phyloP scores from a whole-genome alignment of 2,329 filamentous ascomycete genomes.

The Botrytis aclada region DNA sequence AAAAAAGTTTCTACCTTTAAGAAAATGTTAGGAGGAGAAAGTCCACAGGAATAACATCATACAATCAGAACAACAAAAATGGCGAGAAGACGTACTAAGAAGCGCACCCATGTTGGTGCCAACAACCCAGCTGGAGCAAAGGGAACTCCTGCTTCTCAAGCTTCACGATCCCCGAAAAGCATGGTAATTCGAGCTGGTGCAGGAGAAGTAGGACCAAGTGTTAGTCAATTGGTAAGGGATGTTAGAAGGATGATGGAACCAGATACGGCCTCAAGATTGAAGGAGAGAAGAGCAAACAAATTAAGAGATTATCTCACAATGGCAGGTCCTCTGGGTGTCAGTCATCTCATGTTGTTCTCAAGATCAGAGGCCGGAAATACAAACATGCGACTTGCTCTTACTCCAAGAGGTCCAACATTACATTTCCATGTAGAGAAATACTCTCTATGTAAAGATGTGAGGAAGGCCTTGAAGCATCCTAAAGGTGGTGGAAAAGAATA shows the following conservation, averaged over 20 bases:
- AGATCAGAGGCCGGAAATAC: slow-evolving; percentile 87
- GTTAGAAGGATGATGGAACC: slow-evolving; percentile 94
- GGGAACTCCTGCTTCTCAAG: slow-evolving; percentile 55
- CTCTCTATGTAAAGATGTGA: slow-evolving; percentile 87
- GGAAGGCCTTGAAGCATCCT: slow-evolving; percentile 78
- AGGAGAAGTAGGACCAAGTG: slow-evolving; percentile 84
- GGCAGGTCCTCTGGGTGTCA: slow-evolving; percentile 90
- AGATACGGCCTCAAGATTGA: slow-evolving; percentile 82
- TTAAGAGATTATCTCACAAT: slow-evolving; percentile 92
- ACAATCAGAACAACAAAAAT: slow-evolving; percentile 46
- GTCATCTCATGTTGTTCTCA: slow-evolving; percentile 90
- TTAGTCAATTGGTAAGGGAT: slow-evolving; percentile 89
- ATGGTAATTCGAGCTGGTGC: slow-evolving; percentile 98
- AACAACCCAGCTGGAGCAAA: slow-evolving; percentile 48
- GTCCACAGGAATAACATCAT: slow-evolving; percentile 20
- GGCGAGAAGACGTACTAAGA: slow-evolving; percentile 81
- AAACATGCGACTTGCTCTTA: slow-evolving; percentile 82
- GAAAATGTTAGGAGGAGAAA: slow-evolving; percentile 14
- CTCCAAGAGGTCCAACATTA: slow-evolving; percentile 86
- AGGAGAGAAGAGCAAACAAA: slow-evolving; percentile 84
- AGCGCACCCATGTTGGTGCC: slow-evolving; percentile 77
- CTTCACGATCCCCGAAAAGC: slow-evolving; percentile 74
- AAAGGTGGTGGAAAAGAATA: slow-evolving; percentile 82
- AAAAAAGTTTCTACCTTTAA: slow-evolving; percentile 25
- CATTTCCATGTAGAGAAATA: slow-evolving; percentile 95